These are phyloP conservation scores for Ailanthus altissimus DNA, from an alignment of 345 rosid genomes.

Conservation along the genomic window DNA sequence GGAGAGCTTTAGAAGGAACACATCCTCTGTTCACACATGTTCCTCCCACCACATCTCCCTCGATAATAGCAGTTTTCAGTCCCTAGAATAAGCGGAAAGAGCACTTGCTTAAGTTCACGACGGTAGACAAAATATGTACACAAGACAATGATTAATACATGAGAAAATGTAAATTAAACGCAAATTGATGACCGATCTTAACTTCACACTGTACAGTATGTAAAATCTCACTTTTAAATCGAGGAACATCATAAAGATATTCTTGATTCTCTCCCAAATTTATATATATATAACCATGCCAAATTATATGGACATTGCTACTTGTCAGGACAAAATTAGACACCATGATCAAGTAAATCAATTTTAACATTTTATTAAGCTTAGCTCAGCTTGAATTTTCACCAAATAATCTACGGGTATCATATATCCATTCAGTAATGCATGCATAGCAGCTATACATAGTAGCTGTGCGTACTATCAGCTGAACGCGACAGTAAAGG, in stretches of 20 bases:
- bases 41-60: slow-evolving; percentile 98
- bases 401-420: neutral
- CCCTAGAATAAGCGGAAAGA: slow-evolving; percentile 43
- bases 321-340: neutral
- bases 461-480: neutral
- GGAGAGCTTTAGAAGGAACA: slow-evolving; percentile 97
- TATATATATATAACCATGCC: no score
- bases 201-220: neutral
- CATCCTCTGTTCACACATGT: slow-evolving; percentile 98
- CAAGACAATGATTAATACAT: neutral
- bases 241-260: no score
- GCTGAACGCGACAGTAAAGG: neutral
- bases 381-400: neutral
- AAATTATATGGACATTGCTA: neutral
- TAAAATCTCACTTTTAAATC: neutral
- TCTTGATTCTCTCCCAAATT: no score
- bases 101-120: neutral
- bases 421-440: neutral
- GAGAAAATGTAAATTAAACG: neutral
- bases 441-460: neutral
- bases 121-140: neutral
- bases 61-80: slow-evolving; percentile 89
- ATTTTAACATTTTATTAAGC: neutral
- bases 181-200: neutral
- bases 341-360: neutral